These are phyloP conservation scores for Planoprotostelium fungivorum DNA, from an alignment of 78 protist species.

Conservation along the genomic window DNA sequence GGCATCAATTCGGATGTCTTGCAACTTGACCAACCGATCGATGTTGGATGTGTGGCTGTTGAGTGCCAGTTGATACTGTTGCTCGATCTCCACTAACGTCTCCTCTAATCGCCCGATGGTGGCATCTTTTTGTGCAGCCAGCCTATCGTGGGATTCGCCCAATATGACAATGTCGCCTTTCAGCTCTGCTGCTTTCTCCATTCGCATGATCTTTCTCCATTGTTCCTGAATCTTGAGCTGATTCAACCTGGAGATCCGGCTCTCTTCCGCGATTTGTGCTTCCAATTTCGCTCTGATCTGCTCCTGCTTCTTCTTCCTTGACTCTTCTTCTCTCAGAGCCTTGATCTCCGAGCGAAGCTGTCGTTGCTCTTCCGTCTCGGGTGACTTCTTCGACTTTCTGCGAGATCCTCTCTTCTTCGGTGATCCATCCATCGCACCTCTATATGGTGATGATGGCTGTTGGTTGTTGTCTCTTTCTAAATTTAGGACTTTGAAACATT, in stretches of 20 bases:
- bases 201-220: neutral
- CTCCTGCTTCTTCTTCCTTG: neutral
- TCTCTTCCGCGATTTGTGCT: neutral
- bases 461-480: no score
- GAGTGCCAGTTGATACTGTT: neutral
- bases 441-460: no score
- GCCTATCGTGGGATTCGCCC: neutral
- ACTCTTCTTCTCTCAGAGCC: neutral
- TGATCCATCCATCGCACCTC: no score
- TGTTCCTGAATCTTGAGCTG: neutral
- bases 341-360: neutral
- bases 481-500: no score
- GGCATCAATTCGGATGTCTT: neutral
- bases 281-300: neutral
- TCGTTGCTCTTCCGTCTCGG: neutral
- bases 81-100: neutral
- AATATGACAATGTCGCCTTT: neutral
- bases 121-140: neutral
- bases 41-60: neutral
- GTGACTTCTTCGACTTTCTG: no score
- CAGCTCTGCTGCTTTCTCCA: neutral
- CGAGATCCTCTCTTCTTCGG: no score
- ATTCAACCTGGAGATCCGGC: neutral
- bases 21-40: neutral
- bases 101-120: neutral